Evolutionary conservation across 345 rosid species (phyloP), one percentile per base, ranked within the genome.

Genomic region (Populus davidiana): DNA sequence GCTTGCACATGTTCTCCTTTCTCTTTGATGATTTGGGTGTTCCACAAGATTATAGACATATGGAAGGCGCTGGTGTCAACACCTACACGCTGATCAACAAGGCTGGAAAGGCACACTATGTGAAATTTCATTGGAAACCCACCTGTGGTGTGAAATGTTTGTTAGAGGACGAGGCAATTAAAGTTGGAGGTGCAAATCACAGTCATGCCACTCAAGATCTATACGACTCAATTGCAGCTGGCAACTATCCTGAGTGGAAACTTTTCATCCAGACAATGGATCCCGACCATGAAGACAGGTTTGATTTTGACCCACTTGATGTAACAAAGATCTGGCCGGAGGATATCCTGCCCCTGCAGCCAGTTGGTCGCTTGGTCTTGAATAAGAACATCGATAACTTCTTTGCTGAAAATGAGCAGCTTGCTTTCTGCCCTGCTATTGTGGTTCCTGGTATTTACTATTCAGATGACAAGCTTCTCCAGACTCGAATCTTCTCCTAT

Each of bases 311-410:
- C 70, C 98, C 99, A 1, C 97, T 96, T 77, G 98, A 96, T 87
- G 96, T 91, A 71, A 96, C 99, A 66, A 96, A 92, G 89, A 90
- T 85, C 74, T 96, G 99, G 99, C 99, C 99, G 21, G 99, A 96
- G 85, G 98, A 96, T 80, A 83, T 96, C 72, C 77, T 96, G 76
- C 99, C 99, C n/a, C 78, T 96, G 77, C 99, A 96, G 77, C 97
- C 97, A 5, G 97, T 96, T 75, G 99, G 99, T 33, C 97, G 97
- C 52, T 75, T 96, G 97, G 98, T 96, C 64, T 84, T 96, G 91
- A 96, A 96, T 77, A 96, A 86, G 86, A 96, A 96, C 88, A 91
- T 96, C 10, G 98, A 92, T 65, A 96, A 91, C 89, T 96, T 92
- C 92, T 96, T 96, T 76, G 90, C 90, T 0, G 99, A 96, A 82